A percentile compares a stretch with the other conserved stretches of the same genome.
Conservation (phyloP, 176 grass and related monocot genomes). For the Aegilops tauschii region DNA sequence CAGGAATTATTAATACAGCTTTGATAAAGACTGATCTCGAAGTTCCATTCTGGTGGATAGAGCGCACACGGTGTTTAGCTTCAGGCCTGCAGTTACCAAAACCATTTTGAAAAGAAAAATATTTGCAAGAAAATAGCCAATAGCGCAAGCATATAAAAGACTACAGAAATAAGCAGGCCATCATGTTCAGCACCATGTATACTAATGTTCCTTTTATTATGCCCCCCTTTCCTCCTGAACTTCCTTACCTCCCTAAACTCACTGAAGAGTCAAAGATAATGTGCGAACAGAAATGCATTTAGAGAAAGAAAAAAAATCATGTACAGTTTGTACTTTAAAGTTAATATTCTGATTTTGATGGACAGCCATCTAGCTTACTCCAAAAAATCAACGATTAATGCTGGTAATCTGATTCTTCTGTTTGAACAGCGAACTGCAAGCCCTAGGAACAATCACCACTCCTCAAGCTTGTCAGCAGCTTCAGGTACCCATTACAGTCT, state of each 20-base stretch:
- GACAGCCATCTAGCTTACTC: not conserved
- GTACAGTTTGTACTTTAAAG: not conserved
- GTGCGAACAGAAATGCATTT: not conserved
- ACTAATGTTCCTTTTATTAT: not conserved
- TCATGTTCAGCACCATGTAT: not conserved
- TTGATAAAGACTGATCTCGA: not conserved
- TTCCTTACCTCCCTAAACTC: not conserved
- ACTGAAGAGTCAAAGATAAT: not conserved
- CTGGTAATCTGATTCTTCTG: not conserved
- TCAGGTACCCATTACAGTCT: slow-evolving; percentile 62
- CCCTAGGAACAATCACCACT: slow-evolving; percentile 74
- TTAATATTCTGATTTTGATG: not conserved
- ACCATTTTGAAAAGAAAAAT: not conserved
- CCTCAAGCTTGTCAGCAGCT: slow-evolving; percentile 73
- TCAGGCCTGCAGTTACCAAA: not conserved
- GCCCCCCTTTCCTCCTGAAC: not conserved
- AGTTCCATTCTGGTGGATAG: not conserved
- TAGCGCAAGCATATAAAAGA: not conserved
- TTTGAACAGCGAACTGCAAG: not conserved
- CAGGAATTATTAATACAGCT: too few relatives aligned
- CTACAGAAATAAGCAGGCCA: not conserved
- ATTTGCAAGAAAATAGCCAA: not conserved
- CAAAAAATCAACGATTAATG: not conserved
- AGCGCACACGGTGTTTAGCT: not conserved
- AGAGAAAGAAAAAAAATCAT: not conserved